phyloP scores from a whole-genome alignment of 164 flowering plant species.

The Macadamia tetraphylla region DNA sequence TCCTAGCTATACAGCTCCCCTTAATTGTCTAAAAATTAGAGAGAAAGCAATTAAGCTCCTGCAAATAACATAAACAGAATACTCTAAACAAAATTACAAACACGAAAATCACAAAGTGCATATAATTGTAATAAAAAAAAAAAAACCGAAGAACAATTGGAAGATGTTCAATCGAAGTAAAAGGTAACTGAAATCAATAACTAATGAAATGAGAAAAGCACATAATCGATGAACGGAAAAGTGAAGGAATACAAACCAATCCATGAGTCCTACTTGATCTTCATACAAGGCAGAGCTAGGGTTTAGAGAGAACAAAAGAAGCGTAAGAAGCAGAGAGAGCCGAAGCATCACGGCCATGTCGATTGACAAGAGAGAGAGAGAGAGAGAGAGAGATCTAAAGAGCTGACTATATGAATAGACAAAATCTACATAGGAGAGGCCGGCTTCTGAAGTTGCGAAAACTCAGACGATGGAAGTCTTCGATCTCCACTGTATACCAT shows the following conservation, averaged over 20 bases:
- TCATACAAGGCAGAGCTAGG: conserved; percentile 53
- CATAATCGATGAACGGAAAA: neutral
- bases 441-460: too few relatives aligned
- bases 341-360: conserved; percentile 57
- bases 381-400: too few relatives aligned
- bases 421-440: too few relatives aligned
- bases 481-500: too few relatives aligned
- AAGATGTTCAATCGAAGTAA: neutral
- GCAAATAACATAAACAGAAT: neutral
- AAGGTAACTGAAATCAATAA: neutral
- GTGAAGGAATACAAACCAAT: conserved; percentile 46
- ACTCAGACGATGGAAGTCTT: too few relatives aligned
- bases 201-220: neutral
- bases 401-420: too few relatives aligned
- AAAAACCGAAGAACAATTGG: neutral
- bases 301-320: conserved; percentile 24
- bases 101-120: neutral
- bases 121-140: too few relatives aligned
- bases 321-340: conserved; percentile 31
- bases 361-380: conserved; percentile 1
- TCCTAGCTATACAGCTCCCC: too few relatives aligned
- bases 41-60: neutral
- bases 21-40: neutral
- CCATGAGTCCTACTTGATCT: conserved; percentile 92
- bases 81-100: neutral